Evolutionary conservation across 371 early-diverging fungal genomes (phyloP).

Genomic region (Entomophthora muscae): DNA sequence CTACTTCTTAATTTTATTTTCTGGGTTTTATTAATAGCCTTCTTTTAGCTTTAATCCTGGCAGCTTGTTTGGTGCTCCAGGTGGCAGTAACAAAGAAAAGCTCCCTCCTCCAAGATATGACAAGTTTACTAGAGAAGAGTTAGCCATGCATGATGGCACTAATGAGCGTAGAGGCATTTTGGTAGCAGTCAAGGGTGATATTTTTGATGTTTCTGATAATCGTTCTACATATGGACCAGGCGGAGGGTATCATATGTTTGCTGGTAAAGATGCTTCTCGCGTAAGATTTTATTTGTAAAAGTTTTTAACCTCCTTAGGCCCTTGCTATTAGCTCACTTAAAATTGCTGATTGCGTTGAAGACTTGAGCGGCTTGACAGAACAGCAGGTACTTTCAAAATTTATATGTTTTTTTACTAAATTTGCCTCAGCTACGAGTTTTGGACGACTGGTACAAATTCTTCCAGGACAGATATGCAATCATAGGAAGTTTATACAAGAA

Average conservation of each 20-base stretch:
- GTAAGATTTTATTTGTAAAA: slow-evolving; percentile 16
- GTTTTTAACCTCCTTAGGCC: slow-evolving; percentile 26
- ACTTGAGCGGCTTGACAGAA: slow-evolving; percentile 44
- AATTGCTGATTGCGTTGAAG: slow-evolving; percentile 49
- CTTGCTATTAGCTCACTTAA: slow-evolving; percentile 59
- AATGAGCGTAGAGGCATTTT: slow-evolving; percentile 49
- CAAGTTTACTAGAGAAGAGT: slow-evolving; percentile 35
- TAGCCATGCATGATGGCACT: slow-evolving; percentile 47
- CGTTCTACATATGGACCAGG: slow-evolving; percentile 41
- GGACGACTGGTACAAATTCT: slow-evolving; percentile 1
- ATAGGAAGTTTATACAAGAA: background rate
- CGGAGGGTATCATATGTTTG: slow-evolving; percentile 49
- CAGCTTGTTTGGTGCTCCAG: too few species aligned
- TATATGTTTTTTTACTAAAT: background rate
- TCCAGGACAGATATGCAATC: background rate
- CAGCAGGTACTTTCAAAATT: slow-evolving; percentile 19
- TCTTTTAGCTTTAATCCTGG: too few species aligned
- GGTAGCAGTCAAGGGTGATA: slow-evolving; percentile 60
- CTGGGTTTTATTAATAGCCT: too few species aligned
- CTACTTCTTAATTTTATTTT: too few species aligned
- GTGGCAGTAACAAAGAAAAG: too few species aligned
- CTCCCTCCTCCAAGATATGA: too few species aligned
- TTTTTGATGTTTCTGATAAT: slow-evolving; percentile 63
- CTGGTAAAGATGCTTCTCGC: slow-evolving; percentile 64
- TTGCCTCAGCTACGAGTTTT: background rate